These are phyloP conservation scores for Kodamaea kaohsiungensis DNA, from an alignment of 805 yeast species.

Conservation along the genomic window DNA sequence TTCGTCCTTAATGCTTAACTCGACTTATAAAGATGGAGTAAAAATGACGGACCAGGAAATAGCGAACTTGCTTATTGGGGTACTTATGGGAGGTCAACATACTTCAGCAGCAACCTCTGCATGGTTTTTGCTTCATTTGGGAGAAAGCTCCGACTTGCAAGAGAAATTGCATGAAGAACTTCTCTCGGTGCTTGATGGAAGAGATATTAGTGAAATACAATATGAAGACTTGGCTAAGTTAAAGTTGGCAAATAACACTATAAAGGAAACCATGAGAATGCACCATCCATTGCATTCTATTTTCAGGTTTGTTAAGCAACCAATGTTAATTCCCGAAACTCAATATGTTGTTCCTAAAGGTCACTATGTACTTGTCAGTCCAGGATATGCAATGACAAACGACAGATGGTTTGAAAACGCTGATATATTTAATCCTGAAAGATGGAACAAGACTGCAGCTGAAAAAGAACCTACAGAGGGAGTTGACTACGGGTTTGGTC, in stretches of 20 bases:
- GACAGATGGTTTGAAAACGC: conserved; percentile 82
- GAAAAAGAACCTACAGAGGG: conserved; percentile 28
- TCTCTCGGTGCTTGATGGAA: conserved; percentile 54
- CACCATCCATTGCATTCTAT: conserved; percentile 96
- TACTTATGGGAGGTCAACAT: conserved; percentile 98
- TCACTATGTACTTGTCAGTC: conserved; percentile 87
- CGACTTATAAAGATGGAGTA: conserved; percentile 89
- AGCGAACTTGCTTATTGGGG: conserved; percentile 90
- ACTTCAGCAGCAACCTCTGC: conserved; percentile 95
- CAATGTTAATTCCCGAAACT: conserved; percentile 77
- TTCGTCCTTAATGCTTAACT: conserved; percentile 77
- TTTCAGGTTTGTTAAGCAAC: conserved; percentile 83
- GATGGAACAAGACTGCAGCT: conserved; percentile 60
- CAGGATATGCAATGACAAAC: conserved; percentile 83
- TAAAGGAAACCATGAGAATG: conserved; percentile 91
- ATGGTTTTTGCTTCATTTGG: conserved; percentile 90
- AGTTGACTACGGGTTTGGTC: conserved; percentile 93
- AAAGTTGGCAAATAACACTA: conserved; percentile 76
- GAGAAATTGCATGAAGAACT: conserved; percentile 79
- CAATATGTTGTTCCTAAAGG: conserved; percentile 80
- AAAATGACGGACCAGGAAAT: conserved; percentile 93
- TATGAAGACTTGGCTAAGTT: conserved; percentile 82
- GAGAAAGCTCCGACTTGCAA: conserved; percentile 81
- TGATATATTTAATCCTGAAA: conserved; percentile 69
- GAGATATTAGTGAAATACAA: conserved; percentile 52